Percentiles rank a stretch among this genome's conserved stretches.
phyloP scores from a whole-genome alignment of 495 filamentous ascomycete genomes.

The Aspergillus carlsbadensis region DNA sequence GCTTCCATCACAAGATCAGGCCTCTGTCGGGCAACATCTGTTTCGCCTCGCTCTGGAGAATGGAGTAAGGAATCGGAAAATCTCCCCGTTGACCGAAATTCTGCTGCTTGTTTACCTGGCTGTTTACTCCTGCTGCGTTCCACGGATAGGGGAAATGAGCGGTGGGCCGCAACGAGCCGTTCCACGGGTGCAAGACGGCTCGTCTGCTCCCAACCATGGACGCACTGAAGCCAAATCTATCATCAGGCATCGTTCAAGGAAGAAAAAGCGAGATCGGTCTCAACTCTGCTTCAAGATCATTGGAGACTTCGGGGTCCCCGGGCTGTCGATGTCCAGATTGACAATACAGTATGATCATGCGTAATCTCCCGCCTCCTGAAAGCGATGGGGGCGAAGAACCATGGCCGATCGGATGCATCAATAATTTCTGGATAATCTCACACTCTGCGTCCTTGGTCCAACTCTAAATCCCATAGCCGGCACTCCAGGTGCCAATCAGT shows the following conservation, averaged over 20 bases:
- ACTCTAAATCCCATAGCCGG: slow-evolving; percentile 8
- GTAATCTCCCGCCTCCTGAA: not conserved
- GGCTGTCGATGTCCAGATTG: not conserved
- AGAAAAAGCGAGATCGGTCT: not conserved
- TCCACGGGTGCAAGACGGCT: not conserved
- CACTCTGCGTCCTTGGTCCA: not conserved
- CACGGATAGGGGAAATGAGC: not conserved
- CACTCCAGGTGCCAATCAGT: not conserved
- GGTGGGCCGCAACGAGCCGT: not conserved
- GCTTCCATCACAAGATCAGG: not conserved
- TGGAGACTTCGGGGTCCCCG: not conserved
- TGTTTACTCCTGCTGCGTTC: not conserved
- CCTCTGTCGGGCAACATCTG: not conserved
- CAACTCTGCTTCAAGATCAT: not conserved
- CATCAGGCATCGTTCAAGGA: not conserved
- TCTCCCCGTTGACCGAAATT: not conserved
- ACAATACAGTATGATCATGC: too few species aligned
- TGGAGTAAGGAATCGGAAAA: not conserved
- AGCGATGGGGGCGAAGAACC: not conserved
- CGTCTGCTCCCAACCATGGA: slow-evolving; percentile 5
- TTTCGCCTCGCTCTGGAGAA: not conserved
- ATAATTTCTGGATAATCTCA: not conserved
- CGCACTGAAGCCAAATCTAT: not conserved
- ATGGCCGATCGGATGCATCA: not conserved
- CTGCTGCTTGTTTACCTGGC: not conserved